phyloP scores from a whole-genome alignment of 2,329 filamentous ascomycete genomes.

The Thelonectria olida region DNA sequence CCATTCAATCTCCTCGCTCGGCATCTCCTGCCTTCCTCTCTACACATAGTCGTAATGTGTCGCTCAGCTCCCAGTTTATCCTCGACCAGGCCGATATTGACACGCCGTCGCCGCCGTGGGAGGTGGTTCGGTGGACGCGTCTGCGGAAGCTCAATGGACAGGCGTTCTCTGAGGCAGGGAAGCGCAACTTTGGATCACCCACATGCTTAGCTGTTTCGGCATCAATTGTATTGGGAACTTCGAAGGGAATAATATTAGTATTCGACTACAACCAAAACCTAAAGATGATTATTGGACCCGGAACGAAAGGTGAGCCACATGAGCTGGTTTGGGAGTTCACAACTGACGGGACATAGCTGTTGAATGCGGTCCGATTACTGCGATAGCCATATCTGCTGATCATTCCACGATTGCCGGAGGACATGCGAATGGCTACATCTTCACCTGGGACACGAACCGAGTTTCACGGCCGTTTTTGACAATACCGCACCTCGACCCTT shows the following conservation, averaged over 20 bases:
- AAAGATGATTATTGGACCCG: conserved; percentile 91
- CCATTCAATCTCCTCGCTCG: conserved; percentile 69
- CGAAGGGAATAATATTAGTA: conserved; percentile 91
- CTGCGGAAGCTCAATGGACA: conserved; percentile 89
- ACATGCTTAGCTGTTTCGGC: conserved; percentile 91
- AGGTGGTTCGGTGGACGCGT: conserved; percentile 95
- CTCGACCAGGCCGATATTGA: conserved; percentile 72
- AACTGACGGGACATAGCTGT: conserved; percentile 68
- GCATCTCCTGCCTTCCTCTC: conserved; percentile 81
- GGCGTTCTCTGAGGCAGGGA: conserved; percentile 91
- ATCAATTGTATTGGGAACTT: conserved; percentile 88
- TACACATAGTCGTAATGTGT: conserved; percentile 83
- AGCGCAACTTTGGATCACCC: conserved; percentile 89
- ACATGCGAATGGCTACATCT: conserved; percentile 89
- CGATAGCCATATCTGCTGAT: conserved; percentile 91
- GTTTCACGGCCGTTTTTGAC: conserved; percentile 89
- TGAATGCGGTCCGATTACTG: conserved; percentile 87
- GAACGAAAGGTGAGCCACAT: conserved; percentile 77
- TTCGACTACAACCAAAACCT: conserved; percentile 98
- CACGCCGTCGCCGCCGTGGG: conserved; percentile 85
- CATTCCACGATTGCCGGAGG: conserved; percentile 91
- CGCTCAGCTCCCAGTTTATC: conserved; percentile 75
- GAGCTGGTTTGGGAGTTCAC: background rate
- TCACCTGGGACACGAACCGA: conserved; percentile 92
- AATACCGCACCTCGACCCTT: conserved; percentile 79